Evolutionary conservation across 176 grass and related monocot genomes (phyloP).

Genomic region (Rhipidocladum racemiflorum): DNA sequence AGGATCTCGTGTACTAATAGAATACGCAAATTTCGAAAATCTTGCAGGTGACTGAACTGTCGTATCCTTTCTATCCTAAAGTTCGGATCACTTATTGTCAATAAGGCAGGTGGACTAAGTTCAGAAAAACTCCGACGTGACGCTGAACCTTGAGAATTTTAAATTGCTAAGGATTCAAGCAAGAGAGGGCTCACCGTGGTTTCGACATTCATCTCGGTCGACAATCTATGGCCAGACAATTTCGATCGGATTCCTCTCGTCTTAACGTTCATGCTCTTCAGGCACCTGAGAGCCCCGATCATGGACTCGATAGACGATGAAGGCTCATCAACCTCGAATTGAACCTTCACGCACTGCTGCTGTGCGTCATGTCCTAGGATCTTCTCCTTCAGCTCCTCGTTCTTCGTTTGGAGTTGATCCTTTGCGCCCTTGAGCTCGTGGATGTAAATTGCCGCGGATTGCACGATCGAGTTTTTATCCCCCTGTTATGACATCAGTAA

Average conservation of each 20-base stretch:
- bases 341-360: slow-evolving; percentile 48
- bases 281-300: slow-evolving; percentile 60
- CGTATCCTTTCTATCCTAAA: background rate
- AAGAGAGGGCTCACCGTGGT: slow-evolving; percentile 60
- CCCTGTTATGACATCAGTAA: slow-evolving; percentile 20
- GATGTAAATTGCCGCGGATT: slow-evolving; percentile 59
- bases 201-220: slow-evolving; percentile 60
- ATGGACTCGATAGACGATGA: slow-evolving; percentile 66
- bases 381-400: slow-evolving; percentile 59
- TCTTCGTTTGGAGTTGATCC: slow-evolving; percentile 44
- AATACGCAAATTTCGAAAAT: background rate
- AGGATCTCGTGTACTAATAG: background rate
- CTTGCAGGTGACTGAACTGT: background rate
- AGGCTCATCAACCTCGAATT: slow-evolving; percentile 59
- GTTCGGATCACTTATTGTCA: background rate
- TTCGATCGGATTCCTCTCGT: slow-evolving; percentile 44
- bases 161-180: background rate
- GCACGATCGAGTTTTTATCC: slow-evolving; percentile 89
- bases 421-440: slow-evolving; percentile 55
- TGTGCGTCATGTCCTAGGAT: slow-evolving; percentile 50
- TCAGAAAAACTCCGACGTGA: background rate
- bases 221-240: slow-evolving; percentile 38
- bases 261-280: slow-evolving; percentile 73
- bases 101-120: background rate
- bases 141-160: background rate